Evolutionary conservation across 148 eudicot species (phyloP), one percentile per base, ranked within the genome.

Genomic region (Chenopodium berlandieri): DNA sequence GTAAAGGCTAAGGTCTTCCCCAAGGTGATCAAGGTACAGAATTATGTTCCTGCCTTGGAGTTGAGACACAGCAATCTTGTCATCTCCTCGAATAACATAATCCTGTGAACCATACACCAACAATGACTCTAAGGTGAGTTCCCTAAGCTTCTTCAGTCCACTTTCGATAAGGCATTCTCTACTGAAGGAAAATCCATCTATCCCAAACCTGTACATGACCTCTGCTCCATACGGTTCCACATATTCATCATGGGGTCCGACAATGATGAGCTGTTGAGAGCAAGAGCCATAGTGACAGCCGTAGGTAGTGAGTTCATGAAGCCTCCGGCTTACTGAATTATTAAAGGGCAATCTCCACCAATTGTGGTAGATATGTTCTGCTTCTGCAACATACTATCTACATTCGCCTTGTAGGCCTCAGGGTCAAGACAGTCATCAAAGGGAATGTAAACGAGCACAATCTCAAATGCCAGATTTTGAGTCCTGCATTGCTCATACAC

Each of bases 61-160:
- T 9, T 10, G 14, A 9, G 54, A 11, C 54, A 50, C 14, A 50
- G 16, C 14, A 13, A 50, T 37, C 14, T 3, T 30, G 9, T 58
- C 50, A 14, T 31, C 34, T 9, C 73, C 46, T 9, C 68, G 5
- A 4, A 6, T 1, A 63, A 77, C 56, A 68, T 66, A 78, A 67
- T 67, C 73, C 9, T 27, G 73, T 12, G 79, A n/a, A 3, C 52
- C 52, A 48, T 64, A 5, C 19, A 62, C 68, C 19, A 76, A 22
- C 50, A 64, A 23, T 40, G 79, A 64, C 79, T 77, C 79, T 8
- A 77, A 68, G 79, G 71, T 77, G 48, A 64, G 54, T 44, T 31
- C 71, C 9, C 37, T 64, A 2, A 78, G 65, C 47, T 31, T 27
- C 4, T 47, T 22, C 14, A 78, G 17, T 67, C 50, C 64, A 7